Base-by-base conservation (phyloP, 179 eudicot genomes). In the Silene coronaria region DNA sequence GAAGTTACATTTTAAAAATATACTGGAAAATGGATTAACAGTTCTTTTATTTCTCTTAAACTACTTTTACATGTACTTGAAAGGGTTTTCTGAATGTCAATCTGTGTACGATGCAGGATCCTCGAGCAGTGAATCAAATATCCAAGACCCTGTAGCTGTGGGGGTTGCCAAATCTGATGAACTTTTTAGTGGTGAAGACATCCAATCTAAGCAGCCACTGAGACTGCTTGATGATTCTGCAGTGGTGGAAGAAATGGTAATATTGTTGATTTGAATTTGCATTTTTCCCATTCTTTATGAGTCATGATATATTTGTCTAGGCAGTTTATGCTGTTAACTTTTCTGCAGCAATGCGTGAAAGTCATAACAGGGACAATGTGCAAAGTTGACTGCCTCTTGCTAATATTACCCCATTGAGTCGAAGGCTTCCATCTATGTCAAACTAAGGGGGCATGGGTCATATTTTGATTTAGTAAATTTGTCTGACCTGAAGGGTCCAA, bases 231-330 rank as follows among this genome's bases (percentile, higher is more conserved):
- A 17, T 59, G 79, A 83, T 77, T 81, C 80, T 77, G 78, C 83
- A 27, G 72, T 83, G 12, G 51, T 26, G 23, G 78, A 78, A 60
- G 74, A 80, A 78, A 80, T 78, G 89, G 91, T 88, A 83, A 83
- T 55, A 48, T 26, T 42, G 14, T 42, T 13, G 14, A 10, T 10
- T 42, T 42, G 11, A 42, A 13, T 42, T 42, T 42, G 2, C 23
- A 66, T 30, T n/a, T 34, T 67, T 46, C 1, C 0, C 70, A 6
- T 45, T 38, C 48, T 42, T 42, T 42, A 17, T 4, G 26, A 8
- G 30, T 13, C 32, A 13, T 13, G 22, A 17, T n/a, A 30, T 42
- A 23, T 57, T 8, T 72, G 28, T 14, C 58, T 73, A 1, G 48
- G 2, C 23, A 13, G 12, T 21, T 32, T 12, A 28, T 23, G 38